A percentile compares a stretch with the other conserved stretches of the same genome.
phyloP scores from a whole-genome alignment of 2,329 filamentous ascomycete genomes.

The Xenoacremonium recifei region DNA sequence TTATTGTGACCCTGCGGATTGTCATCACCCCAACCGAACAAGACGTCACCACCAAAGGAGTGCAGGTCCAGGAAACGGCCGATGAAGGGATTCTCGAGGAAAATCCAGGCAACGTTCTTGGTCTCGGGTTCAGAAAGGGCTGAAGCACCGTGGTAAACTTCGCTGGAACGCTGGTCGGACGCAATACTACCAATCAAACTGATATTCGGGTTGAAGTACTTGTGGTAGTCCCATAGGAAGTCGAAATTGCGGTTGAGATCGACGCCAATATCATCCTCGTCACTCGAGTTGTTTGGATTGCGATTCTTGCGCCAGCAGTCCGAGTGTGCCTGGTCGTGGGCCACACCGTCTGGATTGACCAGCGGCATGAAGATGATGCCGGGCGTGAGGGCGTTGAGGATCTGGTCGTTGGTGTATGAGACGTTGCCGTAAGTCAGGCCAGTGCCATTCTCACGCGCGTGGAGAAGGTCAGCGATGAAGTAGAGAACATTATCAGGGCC shows the following conservation, averaged over 20 bases:
- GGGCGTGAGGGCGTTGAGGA: conserved; percentile 47
- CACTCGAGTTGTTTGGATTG: conserved; percentile 38
- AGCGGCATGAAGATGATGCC: conserved; percentile 54
- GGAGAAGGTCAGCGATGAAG: conserved; percentile 56
- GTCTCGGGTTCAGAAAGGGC: conserved; percentile 58
- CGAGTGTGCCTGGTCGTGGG: conserved; percentile 48
- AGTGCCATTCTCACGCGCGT: conserved; percentile 46
- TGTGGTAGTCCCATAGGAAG: conserved; percentile 53
- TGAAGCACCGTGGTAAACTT: conserved; percentile 49
- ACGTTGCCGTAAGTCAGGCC: conserved; percentile 53
- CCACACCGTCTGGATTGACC: conserved; percentile 54
- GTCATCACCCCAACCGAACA: conserved; percentile 59
- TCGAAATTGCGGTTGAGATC: conserved; percentile 59
- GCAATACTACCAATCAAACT: conserved; percentile 32
- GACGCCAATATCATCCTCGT: conserved; percentile 38
- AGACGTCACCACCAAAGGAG: conserved; percentile 48
- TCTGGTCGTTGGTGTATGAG: conserved; percentile 50
- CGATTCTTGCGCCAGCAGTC: conserved; percentile 58
- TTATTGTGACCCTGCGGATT: conserved; percentile 45
- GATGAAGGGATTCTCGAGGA: conserved; percentile 48
- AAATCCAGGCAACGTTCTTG: conserved; percentile 50
- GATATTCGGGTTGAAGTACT: conserved; percentile 40
- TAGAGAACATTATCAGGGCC: conserved; percentile 56
- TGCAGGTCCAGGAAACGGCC: conserved; percentile 60
- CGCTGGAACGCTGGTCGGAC: conserved; percentile 38